Evolutionary conservation across 495 filamentous ascomycete species (phyloP).

Genomic region (Xeromyces bisporus): DNA sequence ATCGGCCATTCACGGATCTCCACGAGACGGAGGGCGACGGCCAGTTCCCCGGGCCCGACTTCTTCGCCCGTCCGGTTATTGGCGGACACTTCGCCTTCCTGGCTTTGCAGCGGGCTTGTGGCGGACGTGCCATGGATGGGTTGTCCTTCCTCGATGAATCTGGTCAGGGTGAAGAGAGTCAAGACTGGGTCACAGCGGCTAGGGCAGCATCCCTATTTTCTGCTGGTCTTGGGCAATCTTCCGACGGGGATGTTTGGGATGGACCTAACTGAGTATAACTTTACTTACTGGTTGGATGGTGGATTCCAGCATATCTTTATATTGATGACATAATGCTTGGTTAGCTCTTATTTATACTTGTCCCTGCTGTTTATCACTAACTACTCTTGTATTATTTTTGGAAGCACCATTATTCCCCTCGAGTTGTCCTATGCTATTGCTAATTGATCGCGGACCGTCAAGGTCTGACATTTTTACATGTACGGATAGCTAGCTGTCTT

Average conservation of each 20-base stretch:
- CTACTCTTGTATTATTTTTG: too few relatives aligned
- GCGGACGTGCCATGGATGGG: conserved; percentile 47
- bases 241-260: background rate
- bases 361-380: too few relatives aligned
- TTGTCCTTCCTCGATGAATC: conserved; percentile 43
- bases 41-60: conserved; percentile 48
- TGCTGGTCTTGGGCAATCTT: background rate
- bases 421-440: too few relatives aligned
- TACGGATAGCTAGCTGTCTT: too few relatives aligned
- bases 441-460: too few relatives aligned
- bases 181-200: conserved; percentile 10
- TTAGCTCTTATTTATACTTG: too few relatives aligned
- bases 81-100: conserved; percentile 81
- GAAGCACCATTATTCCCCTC: too few relatives aligned
- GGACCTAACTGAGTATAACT: too few relatives aligned
- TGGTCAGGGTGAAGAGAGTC: conserved; percentile 9
- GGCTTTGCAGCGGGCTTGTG: conserved; percentile 60
- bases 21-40: conserved; percentile 62
- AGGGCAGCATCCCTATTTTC: conserved; percentile 6
- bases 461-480: too few relatives aligned
- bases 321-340: too few relatives aligned
- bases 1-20: conserved; percentile 67
- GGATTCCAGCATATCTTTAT: too few relatives aligned
- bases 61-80: conserved; percentile 71
- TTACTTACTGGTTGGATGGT: too few relatives aligned